Conservation (phyloP, 2,329 filamentous ascomycete genomes). For the Pezicula neosporulosa region DNA sequence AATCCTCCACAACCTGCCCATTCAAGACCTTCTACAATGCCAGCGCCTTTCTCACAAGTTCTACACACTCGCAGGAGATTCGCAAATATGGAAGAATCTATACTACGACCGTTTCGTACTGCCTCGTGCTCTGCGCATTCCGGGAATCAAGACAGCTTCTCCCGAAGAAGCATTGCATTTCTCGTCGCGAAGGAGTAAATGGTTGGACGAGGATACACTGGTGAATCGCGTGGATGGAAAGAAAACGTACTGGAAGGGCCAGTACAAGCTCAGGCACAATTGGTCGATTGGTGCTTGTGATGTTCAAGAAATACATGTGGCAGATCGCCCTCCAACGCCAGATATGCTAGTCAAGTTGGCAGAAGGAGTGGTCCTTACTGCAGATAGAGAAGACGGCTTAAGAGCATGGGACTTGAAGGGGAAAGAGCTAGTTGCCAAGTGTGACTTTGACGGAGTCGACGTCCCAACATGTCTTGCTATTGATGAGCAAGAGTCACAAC, state of each 20-base stretch:
- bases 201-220: constrained; percentile 38
- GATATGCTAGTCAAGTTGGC: constrained; percentile 71
- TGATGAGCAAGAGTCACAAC: constrained; percentile 45
- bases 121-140: constrained; percentile 73
- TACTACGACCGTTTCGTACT: constrained; percentile 88
- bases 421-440: constrained; percentile 54
- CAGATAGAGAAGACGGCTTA: constrained; percentile 65
- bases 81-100: constrained; percentile 84
- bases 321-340: constrained; percentile 41
- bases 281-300: constrained; percentile 82
- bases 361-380: constrained; percentile 75
- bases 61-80: constrained; percentile 69
- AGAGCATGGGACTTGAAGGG: constrained; percentile 75
- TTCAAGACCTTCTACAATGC: constrained; percentile 61
- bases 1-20: constrained; percentile 73
- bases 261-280: constrained; percentile 86
- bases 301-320: constrained; percentile 65
- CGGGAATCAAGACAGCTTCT: constrained; percentile 52
- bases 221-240: constrained; percentile 22
- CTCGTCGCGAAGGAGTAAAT: constrained; percentile 44
- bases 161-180: constrained; percentile 21
- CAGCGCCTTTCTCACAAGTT: constrained; percentile 72
- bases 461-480: constrained; percentile 64
- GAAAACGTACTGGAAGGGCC: constrained; percentile 75
- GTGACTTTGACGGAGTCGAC: constrained; percentile 27